Evolutionary conservation across 2,329 filamentous ascomycete genomes (phyloP), one percentile per base, ranked within the genome.

Genomic region (Aspergillus eucalypticola): DNA sequence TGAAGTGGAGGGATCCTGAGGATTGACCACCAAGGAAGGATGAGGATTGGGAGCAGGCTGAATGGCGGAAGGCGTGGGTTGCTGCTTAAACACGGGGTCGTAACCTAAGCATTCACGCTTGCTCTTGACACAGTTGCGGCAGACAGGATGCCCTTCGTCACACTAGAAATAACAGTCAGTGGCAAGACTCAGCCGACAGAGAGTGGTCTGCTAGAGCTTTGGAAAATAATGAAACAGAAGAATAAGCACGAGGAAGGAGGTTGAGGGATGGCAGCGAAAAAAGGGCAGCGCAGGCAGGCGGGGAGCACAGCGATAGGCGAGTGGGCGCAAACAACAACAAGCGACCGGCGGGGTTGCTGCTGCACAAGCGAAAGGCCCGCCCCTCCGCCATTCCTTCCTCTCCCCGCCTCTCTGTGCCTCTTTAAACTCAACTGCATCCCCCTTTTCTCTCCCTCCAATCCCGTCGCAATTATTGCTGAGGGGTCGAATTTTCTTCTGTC

Each of bases 61-160:
- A 64, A 92, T 89, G 64, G 87, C 85, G 51, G 89, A 84, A 29
- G 89, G 89, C 17, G 73, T 71, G 56, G 87, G 86, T 69, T 89
- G 86, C 92, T 79, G 92, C 88, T 76, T 86, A 79, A 88, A 88
- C 64, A 88, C 86, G 38, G 86, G 86, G 70, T 89, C 86, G 83
- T 88, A 89, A 61, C 86, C 86, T 63, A 88, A 74, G 71, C 86
- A 89, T 72, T 88, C 85, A 69, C 86, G 84, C 72, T 88, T 88
- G 76, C 84, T 87, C 73, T 89, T 89, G 67, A 85, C 82, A 70
- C 86, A 89, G 72, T 89, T 89, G 68, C 85, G 79, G 82, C 95
- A 99, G 61, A 89, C 88, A 21, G 95, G 95, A 77, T 96, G 92
- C 62, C 87, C 88, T 83, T 99, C 95, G 85, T 98, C 95, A 80